A percentile compares a stretch with the other conserved stretches of the same genome.
These are phyloP conservation scores for Scheffersomyces parashehatae DNA, from an alignment of 1,139 yeast species.

Conservation along the genomic window DNA sequence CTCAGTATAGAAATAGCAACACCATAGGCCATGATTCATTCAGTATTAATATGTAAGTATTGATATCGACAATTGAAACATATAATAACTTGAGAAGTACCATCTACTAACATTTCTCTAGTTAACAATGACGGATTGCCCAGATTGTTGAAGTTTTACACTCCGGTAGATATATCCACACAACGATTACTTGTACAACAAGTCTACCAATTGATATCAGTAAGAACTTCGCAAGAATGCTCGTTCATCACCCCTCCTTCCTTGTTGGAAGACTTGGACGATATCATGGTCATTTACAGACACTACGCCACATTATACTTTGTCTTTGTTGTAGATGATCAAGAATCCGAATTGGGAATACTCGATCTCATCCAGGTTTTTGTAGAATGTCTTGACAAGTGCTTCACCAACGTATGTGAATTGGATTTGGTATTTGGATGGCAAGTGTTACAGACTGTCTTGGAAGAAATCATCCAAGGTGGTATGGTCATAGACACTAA, in stretches of 20 bases:
- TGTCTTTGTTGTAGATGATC: slow-evolving; percentile 93
- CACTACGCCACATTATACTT: slow-evolving; percentile 94
- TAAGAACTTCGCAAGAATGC: slow-evolving; percentile 71
- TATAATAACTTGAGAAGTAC: not conserved
- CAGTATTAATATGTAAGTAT: slow-evolving; percentile 79
- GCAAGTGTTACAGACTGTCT: slow-evolving; percentile 91
- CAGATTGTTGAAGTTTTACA: slow-evolving; percentile 85
- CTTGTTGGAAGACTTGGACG: slow-evolving; percentile 68
- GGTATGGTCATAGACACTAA: slow-evolving; percentile 99
- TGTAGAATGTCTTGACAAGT: slow-evolving; percentile 90
- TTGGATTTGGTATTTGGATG: slow-evolving; percentile 94
- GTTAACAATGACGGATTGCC: slow-evolving; percentile 95
- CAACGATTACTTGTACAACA: slow-evolving; percentile 75
- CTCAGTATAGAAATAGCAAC: not conserved
- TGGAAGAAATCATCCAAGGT: slow-evolving; percentile 93
- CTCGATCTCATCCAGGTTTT: slow-evolving; percentile 93
- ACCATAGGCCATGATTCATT: slow-evolving; percentile 66
- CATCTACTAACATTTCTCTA: slow-evolving; percentile 25
- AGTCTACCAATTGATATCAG: slow-evolving; percentile 68
- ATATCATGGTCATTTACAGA: slow-evolving; percentile 86
- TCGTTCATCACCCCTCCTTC: slow-evolving; percentile 83
- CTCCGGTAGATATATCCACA: slow-evolving; percentile 80
- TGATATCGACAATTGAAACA: no score
- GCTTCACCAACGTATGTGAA: slow-evolving; percentile 94
- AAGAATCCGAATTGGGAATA: slow-evolving; percentile 92